A percentile compares a stretch with the other conserved stretches of the same genome.
phyloP scores from a whole-genome alignment of 176 grass and related monocot species.

The Pharus latifolius region DNA sequence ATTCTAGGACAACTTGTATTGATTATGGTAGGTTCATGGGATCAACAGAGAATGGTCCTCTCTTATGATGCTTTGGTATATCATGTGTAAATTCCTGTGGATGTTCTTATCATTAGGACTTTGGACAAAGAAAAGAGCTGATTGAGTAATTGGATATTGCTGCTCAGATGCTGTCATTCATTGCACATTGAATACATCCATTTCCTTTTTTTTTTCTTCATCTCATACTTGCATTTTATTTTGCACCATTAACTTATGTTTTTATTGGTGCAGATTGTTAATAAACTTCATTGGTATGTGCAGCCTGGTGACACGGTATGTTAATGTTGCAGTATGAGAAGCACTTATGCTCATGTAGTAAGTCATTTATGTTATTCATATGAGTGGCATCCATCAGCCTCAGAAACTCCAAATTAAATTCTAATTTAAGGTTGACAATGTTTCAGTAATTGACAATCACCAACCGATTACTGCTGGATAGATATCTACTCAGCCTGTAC shows the following conservation, averaged over 20 bases:
- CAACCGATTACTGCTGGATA: background rate
- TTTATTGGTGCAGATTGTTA: slow-evolving; percentile 49
- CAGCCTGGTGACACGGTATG: slow-evolving; percentile 60
- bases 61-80: no score
- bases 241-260: background rate
- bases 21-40: no score
- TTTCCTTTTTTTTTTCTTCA: background rate
- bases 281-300: slow-evolving; percentile 76
- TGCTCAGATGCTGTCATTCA: background rate
- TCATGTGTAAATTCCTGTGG: no score
- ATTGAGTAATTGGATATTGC: background rate
- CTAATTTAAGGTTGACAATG: background rate
- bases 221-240: background rate
- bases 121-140: background rate
- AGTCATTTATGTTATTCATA: background rate
- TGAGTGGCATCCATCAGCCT: no score
- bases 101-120: background rate
- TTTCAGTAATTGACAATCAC: background rate
- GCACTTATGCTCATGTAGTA: background rate
- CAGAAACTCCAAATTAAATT: no score
- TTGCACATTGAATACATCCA: background rate
- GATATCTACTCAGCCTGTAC: background rate
- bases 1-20: no score
- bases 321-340: background rate
- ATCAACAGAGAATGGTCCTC: no score